Evolutionary conservation across 805 yeast species (phyloP), one percentile per base, ranked within the genome.

Genomic region (Yarrowia deformans): DNA sequence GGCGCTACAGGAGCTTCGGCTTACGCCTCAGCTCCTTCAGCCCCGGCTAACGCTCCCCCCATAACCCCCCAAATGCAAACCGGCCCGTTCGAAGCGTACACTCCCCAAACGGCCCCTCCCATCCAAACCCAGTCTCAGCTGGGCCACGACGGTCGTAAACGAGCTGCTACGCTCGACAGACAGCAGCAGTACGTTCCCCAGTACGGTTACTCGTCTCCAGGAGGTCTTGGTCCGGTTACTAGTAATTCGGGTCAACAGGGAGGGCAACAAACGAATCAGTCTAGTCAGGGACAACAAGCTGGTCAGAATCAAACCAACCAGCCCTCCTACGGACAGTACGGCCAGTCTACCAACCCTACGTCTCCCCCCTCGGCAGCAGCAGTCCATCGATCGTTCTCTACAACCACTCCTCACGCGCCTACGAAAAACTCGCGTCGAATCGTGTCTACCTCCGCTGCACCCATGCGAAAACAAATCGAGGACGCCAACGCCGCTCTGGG

Each of bases 61-160:
- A 48, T 63, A 48, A 63, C 68, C 3, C 68, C 68, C 1, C 56
- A 37, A 39, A 63, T 63, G 68, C 68, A 63, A 18, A 60, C 52
- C 1, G 52, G 52, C 42, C 46, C 40, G 12, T 63, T 63, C 12
- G 68, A 63, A 39, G 39, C 23, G 32, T 8, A 39, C n/a, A 63
- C 68, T 1, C 68, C 68, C 12, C 68, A 63, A 37, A 63, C 68
- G 1, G 68, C 68, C 7, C 68, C 68, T 18, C 68, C 68, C 3
- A 39, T 49, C 35, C 55, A n/a, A 23, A 23, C 56, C 8, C 68
- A 63, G 29, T 63, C 68, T 5, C 68, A 48, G 39, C 45, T 49
- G 18, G 23, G 48, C 10, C n/a, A 23, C 1, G 68, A 48, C 10
- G 68, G 68, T n/a, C 56, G 68, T 0, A 63, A 49, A 32, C n/a